Conservation (phyloP, 2,329 filamentous ascomycete species). For the Cladosporium colombiae region DNA sequence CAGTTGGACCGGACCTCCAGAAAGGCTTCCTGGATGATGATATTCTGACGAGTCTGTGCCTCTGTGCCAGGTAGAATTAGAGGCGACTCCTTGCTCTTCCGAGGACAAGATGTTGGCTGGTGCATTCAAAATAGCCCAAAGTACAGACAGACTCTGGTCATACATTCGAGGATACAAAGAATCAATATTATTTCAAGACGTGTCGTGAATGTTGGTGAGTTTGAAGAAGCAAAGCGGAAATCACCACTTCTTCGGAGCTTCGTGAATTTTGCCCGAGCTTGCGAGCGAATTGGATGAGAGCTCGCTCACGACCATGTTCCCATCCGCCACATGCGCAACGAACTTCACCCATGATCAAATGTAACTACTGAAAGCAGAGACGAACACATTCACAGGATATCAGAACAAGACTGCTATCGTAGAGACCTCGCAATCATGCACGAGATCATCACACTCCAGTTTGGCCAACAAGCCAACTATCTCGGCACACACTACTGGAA, state of each 20-base stretch:
- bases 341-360: background rate
- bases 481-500: constrained; percentile 98
- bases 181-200: background rate
- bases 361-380: background rate
- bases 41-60: background rate
- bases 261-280: background rate
- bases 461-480: constrained; percentile 91
- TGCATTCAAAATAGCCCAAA: background rate
- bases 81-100: background rate
- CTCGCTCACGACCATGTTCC: background rate
- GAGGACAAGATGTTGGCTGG: background rate
- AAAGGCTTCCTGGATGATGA: background rate
- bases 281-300: background rate
- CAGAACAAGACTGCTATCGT: too few relatives aligned
- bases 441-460: constrained; percentile 91
- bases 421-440: constrained; percentile 62
- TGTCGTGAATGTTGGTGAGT: background rate
- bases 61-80: background rate
- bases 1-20: background rate
- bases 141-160: background rate
- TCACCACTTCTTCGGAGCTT: background rate
- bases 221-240: background rate
- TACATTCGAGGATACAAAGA: background rate
- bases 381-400: background rate
- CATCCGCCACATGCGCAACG: background rate